Evolutionary conservation across 768 basidiomycete genomes (phyloP), one percentile per base, ranked within the genome.

Genomic region (Lentinus tigrinus): DNA sequence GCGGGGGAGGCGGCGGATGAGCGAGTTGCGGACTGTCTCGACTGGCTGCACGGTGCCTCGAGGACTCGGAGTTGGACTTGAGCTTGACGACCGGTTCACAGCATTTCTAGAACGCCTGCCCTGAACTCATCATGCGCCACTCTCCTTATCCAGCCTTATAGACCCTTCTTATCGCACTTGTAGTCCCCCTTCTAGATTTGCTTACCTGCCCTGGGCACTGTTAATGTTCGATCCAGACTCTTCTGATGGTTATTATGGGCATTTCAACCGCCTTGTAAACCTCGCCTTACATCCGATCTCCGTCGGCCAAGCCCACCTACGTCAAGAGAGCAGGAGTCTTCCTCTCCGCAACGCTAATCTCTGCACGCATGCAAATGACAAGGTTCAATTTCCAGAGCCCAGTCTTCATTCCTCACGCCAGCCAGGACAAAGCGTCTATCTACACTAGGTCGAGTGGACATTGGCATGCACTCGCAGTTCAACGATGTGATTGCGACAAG

Each of bases 71-170:
- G 56, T 58, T 62, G 46, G 56, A 56, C 54, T 62, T 62, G 55
- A 55, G 57, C 61, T 58, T 62, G 53, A 57, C 54, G 47, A 62
- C 55, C 62, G 61, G 68, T 66, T 70, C 48, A 72, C 61, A 51
- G 61, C 64, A 54, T 59, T 57, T 55, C 61, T 54, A 60, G 54
- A 56, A 52, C 46, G 53, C 64, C 64, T 65, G 64, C 64, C 64
- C 64, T 65, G 61, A 65, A 65, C 56, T 58, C 52, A 24, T 46
- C 17, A 51, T 39, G 38, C 56, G 56, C 60, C 56, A 56, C 60
- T 34, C 16, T 26, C 3, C 21, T 24, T 50, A 31, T 21, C 24
- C 36, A 14, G 11, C 2, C n/a, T n/a, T 48, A 40, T 10, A 14
- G 16, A 3, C 13, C 17, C 3, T 46, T 52, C 10, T 51, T 60